Conservation (phyloP, 441 rosid species). For the Gossypium lobatum region DNA sequence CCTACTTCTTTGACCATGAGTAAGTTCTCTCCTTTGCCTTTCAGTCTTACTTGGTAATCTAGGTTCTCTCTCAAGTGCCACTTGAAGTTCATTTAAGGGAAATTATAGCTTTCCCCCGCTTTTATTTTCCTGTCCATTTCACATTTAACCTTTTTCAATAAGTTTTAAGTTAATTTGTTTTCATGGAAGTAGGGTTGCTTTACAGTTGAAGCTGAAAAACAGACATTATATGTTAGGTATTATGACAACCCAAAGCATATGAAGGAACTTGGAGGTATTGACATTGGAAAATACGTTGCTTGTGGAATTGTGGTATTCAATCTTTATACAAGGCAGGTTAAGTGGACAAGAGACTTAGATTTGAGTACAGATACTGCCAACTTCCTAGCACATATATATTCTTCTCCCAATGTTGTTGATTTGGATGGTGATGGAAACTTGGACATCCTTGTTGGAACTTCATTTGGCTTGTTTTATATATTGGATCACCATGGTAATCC, state of each 20-base stretch:
- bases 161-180: not conserved
- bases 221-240: slow-evolving; percentile 49
- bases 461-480: slow-evolving; percentile 92
- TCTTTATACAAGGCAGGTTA: slow-evolving; percentile 95
- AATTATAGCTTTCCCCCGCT: not conserved
- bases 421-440: slow-evolving; percentile 98
- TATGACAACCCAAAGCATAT: slow-evolving; percentile 86
- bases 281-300: slow-evolving; percentile 85
- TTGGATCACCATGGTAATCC: slow-evolving; percentile 88
- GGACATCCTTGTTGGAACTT: slow-evolving; percentile 97
- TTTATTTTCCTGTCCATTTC: not conserved
- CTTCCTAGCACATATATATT: slow-evolving; percentile 81
- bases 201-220: not conserved
- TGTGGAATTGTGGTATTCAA: slow-evolving; percentile 82
- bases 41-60: not conserved
- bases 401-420: slow-evolving; percentile 94
- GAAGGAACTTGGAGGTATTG: slow-evolving; percentile 84
- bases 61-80: not conserved
- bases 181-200: not conserved
- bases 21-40: slow-evolving; percentile 34
- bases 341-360: slow-evolving; percentile 83
- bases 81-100: not conserved
- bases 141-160: not conserved
- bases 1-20: slow-evolving; percentile 96
- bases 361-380: slow-evolving; percentile 66